Percentiles rank a stretch among this genome's conserved stretches.
Conservation (phyloP, 192 early-diverging fungal genomes). For the Phycomyces blakesleeanus region DNA sequence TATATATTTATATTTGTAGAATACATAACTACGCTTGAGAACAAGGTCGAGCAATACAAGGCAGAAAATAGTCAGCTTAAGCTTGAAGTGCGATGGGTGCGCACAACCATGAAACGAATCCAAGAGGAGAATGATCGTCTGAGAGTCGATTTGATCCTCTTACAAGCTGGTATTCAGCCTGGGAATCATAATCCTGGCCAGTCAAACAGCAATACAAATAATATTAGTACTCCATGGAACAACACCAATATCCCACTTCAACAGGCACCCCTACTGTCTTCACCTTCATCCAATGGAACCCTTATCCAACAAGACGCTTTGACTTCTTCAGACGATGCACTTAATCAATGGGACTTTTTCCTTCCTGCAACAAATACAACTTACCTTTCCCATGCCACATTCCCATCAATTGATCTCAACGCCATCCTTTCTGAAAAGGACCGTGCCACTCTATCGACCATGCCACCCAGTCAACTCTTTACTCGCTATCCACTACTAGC, state of each 20-base stretch:
- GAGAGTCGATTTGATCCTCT: slow-evolving; percentile 17
- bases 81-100: slow-evolving; percentile 29
- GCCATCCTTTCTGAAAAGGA: slow-evolving; percentile 1
- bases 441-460: not conserved
- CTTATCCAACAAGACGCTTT: not conserved
- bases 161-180: slow-evolving; percentile 16
- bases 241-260: not conserved
- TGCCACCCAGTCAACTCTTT: slow-evolving; percentile 1
- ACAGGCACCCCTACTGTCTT: not conserved
- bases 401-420: slow-evolving; percentile 21
- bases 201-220: not conserved
- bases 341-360: slow-evolving; percentile 1
- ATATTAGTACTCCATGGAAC: not conserved
- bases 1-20: slow-evolving; percentile 20
- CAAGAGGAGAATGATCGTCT: slow-evolving; percentile 32
- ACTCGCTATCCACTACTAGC: slow-evolving; percentile 18
- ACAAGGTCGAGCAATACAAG: slow-evolving; percentile 16
- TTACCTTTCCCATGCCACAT: slow-evolving; percentile 17
- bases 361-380: not conserved
- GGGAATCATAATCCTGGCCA: not conserved
- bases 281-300: not conserved
- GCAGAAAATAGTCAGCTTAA: slow-evolving; percentile 29
- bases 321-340: not conserved
- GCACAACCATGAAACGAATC: slow-evolving; percentile 20
- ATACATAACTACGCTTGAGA: slow-evolving; percentile 28